phyloP scores from a whole-genome alignment of 805 yeast species.

The Hanseniaspora lindneri region DNA sequence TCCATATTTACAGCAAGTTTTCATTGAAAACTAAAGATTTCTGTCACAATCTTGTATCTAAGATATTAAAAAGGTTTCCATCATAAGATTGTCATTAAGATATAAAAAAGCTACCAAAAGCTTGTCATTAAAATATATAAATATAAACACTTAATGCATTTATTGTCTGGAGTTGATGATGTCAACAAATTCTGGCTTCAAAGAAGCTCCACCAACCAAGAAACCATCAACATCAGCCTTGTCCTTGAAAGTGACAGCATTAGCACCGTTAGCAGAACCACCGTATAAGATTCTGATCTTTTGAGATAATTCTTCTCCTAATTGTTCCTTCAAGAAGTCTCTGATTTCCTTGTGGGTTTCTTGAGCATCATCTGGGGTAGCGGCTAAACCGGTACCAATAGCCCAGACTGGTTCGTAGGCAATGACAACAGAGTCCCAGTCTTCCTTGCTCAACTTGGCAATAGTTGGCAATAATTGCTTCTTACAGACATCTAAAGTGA shows the following conservation, averaged over 20 bases:
- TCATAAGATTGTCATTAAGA: too few species aligned
- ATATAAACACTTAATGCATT: conserved; percentile 16
- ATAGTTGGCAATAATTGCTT: conserved; percentile 85
- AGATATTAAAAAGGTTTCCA: too few species aligned
- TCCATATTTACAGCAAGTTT: too few species aligned
- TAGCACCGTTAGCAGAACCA: conserved; percentile 94
- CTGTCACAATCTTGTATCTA: too few species aligned
- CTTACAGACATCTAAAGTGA: conserved; percentile 75
- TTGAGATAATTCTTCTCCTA: conserved; percentile 69
- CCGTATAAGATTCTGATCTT: conserved; percentile 88
- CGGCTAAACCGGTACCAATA: conserved; percentile 97
- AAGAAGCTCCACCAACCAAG: conserved; percentile 98
- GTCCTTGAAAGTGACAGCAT: conserved; percentile 80
- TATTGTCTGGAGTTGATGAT: conserved; percentile 85
- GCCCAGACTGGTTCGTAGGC: conserved; percentile 99
- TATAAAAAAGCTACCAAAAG: neutral
- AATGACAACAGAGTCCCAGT: conserved; percentile 86
- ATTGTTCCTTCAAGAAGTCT: conserved; percentile 60
- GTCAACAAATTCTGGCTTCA: conserved; percentile 95
- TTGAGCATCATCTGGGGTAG: conserved; percentile 97
- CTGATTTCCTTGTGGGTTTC: conserved; percentile 85
- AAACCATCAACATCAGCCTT: conserved; percentile 93
- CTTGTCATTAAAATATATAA: conserved; percentile 1
- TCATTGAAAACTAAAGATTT: too few species aligned
- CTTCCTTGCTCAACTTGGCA: conserved; percentile 39